Percentiles rank a stretch among this genome's conserved stretches.
These are phyloP conservation scores for Neurospora terricola DNA, from an alignment of 495 filamentous ascomycete species.

Conservation along the genomic window DNA sequence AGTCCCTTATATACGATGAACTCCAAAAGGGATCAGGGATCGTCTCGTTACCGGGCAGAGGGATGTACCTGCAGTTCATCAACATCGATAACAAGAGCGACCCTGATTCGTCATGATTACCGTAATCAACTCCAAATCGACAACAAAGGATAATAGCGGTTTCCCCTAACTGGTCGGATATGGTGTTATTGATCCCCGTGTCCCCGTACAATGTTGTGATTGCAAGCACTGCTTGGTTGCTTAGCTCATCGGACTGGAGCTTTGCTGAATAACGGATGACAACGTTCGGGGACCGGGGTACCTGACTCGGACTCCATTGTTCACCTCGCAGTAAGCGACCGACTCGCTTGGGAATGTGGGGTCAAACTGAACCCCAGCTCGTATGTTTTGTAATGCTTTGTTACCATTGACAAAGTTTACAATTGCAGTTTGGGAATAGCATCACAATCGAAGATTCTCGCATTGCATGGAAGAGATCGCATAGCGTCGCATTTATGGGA, in stretches of 20 bases:
- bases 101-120: not conserved
- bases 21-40: not conserved
- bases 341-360: not conserved
- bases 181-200: not conserved
- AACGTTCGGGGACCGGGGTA: not conserved
- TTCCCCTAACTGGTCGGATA: not conserved
- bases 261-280: slow-evolving; percentile 4
- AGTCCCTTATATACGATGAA: not conserved
- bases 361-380: not conserved
- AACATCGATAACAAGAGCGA: not conserved
- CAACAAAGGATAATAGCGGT: not conserved
- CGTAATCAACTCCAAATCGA: not conserved
- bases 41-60: not conserved
- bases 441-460: not conserved
- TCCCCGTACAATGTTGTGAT: not conserved
- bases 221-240: not conserved
- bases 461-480: not conserved
- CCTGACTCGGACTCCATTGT: not conserved
- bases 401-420: not conserved
- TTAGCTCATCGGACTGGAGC: not conserved
- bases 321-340: not conserved
- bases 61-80: not conserved
- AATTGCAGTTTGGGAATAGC: not conserved
- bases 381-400: not conserved
- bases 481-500: not conserved